Evolutionary conservation across 2,329 filamentous ascomycete species (phyloP).

Genomic region (Fusarium fujikuroi): DNA sequence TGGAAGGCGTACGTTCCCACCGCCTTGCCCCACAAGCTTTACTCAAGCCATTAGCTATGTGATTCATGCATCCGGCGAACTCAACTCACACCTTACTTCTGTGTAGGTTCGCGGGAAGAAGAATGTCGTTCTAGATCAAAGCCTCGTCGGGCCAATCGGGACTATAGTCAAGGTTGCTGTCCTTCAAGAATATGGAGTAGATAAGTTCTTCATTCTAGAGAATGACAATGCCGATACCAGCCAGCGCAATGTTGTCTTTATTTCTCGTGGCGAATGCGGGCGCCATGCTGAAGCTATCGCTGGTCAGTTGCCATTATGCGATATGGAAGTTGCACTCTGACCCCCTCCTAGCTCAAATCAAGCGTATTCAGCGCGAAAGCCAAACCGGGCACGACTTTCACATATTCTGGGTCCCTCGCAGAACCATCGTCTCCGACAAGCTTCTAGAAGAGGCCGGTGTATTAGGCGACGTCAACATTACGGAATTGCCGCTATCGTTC

Average conservation of each 20-base stretch:
- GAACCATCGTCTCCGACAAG: constrained; percentile 90
- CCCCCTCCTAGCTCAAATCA: constrained; percentile 81
- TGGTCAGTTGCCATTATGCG: constrained; percentile 66
- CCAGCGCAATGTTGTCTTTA: constrained; percentile 94
- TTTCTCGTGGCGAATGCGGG: constrained; percentile 89
- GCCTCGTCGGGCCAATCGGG: constrained; percentile 88
- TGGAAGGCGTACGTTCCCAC: constrained; percentile 85
- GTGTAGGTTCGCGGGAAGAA: constrained; percentile 95
- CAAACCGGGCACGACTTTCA: constrained; percentile 95
- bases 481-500: constrained; percentile 88
- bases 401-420: constrained; percentile 93
- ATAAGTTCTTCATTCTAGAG: constrained; percentile 96
- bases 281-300: constrained; percentile 87
- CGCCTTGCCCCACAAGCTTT: constrained; percentile 27
- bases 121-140: constrained; percentile 93
- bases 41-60: neutral
- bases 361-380: constrained; percentile 86
- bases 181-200: constrained; percentile 95
- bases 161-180: constrained; percentile 95
- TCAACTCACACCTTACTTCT: constrained; percentile 24
- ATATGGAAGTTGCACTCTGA: constrained; percentile 9
- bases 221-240: constrained; percentile 95
- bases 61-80: neutral
- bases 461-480: constrained; percentile 88
- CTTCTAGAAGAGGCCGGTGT: constrained; percentile 93